Evolutionary conservation across 805 yeast species (phyloP), one percentile per base, ranked within the genome.

Genomic region (Barnettozyma populi): DNA sequence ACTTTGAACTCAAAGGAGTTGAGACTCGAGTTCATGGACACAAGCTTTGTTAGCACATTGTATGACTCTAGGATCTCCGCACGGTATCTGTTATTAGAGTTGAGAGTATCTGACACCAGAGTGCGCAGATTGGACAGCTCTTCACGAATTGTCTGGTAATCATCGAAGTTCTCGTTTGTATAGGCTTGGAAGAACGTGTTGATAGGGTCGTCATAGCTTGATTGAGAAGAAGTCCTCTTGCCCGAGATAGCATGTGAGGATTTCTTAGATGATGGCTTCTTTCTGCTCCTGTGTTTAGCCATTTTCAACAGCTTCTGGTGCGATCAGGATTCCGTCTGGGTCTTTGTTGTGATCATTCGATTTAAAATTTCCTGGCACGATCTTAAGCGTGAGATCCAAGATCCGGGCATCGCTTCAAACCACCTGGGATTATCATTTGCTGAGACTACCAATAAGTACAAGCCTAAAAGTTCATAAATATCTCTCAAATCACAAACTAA

Each of bases 41-140:
- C 39, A 14, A 47, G 16, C 16, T 23, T 38, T 7, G 27, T 32
- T 2, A 47, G 23, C 3, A 47, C 24, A 13, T 47, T 47, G 25
- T 38, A 47, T 2, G 50, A 39, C 41, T 47, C 50, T 32, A 47
- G 21, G 7, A 47, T 47, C 44, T 47, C 50, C 19, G 46, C 36
- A 11, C 50, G 38, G 27, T 47, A 47, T 16, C 46, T 32, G 18
- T 39, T 39, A 14, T 47, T 47, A 11, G 46, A 18, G 16, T 39
- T 43, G 27, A 47, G 25, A 4, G 46, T 47, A 25, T 43, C 36
- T 2, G 50, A 43, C 6, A 47, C 50, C 18, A 47, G 18, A 18
- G 36, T 32, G n/a, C 50, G 44, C 36, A 47, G 23, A 13, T 35
- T 35, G 13, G 25, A 35, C 20, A 43, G 10, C 31, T 47, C 50